Conservation (phyloP, 495 filamentous ascomycete species). For the Lophiotrema nucula region DNA sequence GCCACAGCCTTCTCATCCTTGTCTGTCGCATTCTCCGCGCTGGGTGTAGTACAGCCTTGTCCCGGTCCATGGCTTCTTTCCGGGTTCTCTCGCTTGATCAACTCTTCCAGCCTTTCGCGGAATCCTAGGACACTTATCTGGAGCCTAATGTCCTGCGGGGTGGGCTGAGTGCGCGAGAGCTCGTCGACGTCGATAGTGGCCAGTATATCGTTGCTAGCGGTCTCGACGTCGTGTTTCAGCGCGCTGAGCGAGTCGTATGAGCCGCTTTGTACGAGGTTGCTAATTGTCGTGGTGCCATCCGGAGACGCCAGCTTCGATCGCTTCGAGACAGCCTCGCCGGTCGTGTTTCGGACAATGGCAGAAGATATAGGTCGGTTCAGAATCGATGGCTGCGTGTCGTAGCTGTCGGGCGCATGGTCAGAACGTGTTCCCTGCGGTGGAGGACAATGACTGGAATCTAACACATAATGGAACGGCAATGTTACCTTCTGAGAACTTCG, state of each 20-base stretch:
- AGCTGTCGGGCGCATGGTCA: conserved; percentile 26
- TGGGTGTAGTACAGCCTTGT: too few relatives aligned
- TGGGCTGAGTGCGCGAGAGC: neutral
- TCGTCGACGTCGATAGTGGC: neutral
- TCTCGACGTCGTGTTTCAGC: conserved; percentile 32
- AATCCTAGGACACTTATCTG: conserved; percentile 23
- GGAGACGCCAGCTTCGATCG: conserved; percentile 36
- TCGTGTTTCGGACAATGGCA: conserved; percentile 4
- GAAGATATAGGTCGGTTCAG: conserved; percentile 30
- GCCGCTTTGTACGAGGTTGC: conserved; percentile 11
- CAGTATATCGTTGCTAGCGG: conserved; percentile 14
- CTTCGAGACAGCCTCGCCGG: conserved; percentile 39
- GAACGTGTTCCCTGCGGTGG: neutral
- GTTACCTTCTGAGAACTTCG: conserved; percentile 34
- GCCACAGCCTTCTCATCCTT: neutral
- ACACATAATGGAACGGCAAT: too few relatives aligned
- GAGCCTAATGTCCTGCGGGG: conserved; percentile 9
- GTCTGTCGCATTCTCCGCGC: too few relatives aligned
- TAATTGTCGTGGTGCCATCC: conserved; percentile 11
- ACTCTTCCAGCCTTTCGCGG: conserved; percentile 12
- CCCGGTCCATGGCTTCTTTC: too few relatives aligned
- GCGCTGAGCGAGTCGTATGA: conserved; percentile 28
- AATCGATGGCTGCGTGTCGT: conserved; percentile 42
- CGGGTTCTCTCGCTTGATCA: conserved; percentile 15
- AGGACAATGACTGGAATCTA: too few relatives aligned